These are phyloP conservation scores for Pseudodiploospora longispora DNA, from an alignment of 2,329 filamentous ascomycete species.

Conservation along the genomic window DNA sequence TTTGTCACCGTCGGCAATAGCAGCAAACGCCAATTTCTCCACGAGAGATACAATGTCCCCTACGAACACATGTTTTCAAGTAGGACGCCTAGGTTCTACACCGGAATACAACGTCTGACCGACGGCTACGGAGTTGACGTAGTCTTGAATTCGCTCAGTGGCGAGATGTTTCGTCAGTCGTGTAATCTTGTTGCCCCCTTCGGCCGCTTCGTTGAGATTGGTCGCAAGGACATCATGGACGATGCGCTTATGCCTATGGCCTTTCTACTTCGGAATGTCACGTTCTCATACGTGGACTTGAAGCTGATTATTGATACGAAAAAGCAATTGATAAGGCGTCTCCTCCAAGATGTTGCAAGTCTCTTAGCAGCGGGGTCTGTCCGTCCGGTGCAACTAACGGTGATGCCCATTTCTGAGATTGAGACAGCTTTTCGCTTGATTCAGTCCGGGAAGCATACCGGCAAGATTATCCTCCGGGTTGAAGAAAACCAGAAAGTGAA, in stretches of 20 bases:
- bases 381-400: constrained; percentile 2
- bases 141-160: constrained; percentile 3
- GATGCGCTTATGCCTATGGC: constrained; percentile 26
- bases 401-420: constrained; percentile 21
- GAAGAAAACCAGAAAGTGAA: constrained; percentile 8
- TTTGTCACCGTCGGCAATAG: background rate
- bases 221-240: constrained; percentile 25
- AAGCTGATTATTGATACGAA: constrained; percentile 8
- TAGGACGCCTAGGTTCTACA: background rate
- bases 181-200: constrained; percentile 19
- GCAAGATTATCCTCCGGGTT: constrained; percentile 31
- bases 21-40: background rate
- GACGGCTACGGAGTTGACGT: constrained; percentile 19
- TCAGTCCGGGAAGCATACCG: constrained; percentile 30
- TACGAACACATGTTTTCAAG: background rate
- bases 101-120: constrained; percentile 6
- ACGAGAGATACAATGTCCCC: background rate
- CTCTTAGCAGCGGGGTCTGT: constrained; percentile 6
- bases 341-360: constrained; percentile 8
- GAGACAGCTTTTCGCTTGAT: constrained; percentile 31
- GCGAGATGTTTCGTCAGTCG: constrained; percentile 2
- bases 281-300: constrained; percentile 35
- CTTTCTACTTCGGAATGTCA: constrained; percentile 28
- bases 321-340: constrained; percentile 6
- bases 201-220: constrained; percentile 32